Evolutionary conservation across 495 filamentous ascomycete genomes (phyloP), one percentile per base, ranked within the genome.

Genomic region (Trichocladium uniseriatum): DNA sequence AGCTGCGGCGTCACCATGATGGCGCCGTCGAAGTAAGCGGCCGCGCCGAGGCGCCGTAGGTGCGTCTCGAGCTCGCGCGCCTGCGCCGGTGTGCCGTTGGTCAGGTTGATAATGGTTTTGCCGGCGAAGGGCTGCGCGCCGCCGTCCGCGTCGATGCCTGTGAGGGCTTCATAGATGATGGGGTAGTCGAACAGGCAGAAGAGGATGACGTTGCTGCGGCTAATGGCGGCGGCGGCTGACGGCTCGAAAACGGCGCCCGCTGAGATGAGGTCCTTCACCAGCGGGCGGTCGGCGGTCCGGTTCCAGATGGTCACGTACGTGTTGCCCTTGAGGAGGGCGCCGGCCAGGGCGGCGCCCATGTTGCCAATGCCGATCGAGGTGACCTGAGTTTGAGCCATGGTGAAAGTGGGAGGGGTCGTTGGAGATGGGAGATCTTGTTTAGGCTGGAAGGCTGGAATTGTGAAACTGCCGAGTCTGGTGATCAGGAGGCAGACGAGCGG

Each of bases 31-130:
- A 51, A 44, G 39, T 56, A 56, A 34, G 22, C 28, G 1, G 18
- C 14, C 2, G 39, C 44, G 27, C 54, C 44, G 20, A 43, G 38
- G 9, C 1, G 0, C 19, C 35, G 37, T 18, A 49, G 10, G 13
- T 19, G 6, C 2, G 32, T 3, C 2, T 24, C 38, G 27, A 46
- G 45, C 15, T 39, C 39, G 34, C 38, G 43, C 1, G 54, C 43
- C 28, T 56, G 41, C 22, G 9, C 14, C 14, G 57, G 51, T 9
- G 55, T 51, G 39, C 49, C 54, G 49, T 56, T 56, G 54, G 54
- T 56, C 16, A 56, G n/a, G 49, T 56, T 56, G 46, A 57, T 49
- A 14, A 58, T 52, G 5, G 53, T 57, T 14, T 57, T 52, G 34
- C 38, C 45, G 20, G 43, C 43, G 6, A 46, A 45, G 27, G 42